Evolutionary conservation across 495 filamentous ascomycete genomes (phyloP).

Genomic region (Articulospora tetracladia): DNA sequence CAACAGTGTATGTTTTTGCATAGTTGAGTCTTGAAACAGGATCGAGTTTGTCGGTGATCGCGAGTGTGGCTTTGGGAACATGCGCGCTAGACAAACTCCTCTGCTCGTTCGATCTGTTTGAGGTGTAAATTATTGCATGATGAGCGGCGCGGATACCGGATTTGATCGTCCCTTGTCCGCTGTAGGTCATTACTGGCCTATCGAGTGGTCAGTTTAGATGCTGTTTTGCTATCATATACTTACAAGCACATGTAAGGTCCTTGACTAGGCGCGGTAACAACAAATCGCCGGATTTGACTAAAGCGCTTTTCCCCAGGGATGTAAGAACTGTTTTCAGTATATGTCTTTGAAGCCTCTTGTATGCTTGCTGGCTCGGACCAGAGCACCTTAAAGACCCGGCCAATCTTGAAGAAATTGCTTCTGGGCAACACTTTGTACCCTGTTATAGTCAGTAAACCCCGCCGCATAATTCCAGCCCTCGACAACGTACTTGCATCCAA

Average conservation of each 20-base stretch:
- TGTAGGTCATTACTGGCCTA: slow-evolving; percentile 17
- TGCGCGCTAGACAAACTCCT: neutral
- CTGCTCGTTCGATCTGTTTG: neutral
- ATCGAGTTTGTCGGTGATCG: neutral
- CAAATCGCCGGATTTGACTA: neutral
- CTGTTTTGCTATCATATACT: no score
- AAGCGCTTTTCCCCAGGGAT: neutral
- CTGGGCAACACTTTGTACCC: no score
- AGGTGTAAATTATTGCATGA: slow-evolving; percentile 17
- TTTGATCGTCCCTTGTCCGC: slow-evolving; percentile 6
- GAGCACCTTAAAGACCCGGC: neutral
- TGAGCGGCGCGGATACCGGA: slow-evolving; percentile 4
- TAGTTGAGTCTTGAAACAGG: slow-evolving; percentile 5
- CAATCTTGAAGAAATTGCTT: no score
- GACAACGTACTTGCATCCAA: no score
- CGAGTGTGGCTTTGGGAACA: neutral
- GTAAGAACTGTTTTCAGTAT: no score
- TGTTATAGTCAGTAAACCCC: no score
- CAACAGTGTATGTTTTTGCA: neutral
- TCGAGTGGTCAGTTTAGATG: no score
- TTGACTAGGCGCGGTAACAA: neutral
- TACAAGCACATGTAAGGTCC: neutral
- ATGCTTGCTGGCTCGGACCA: neutral
- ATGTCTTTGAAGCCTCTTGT: no score
- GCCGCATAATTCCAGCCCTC: no score